A percentile compares a stretch with the other conserved stretches of the same genome.
Evolutionary conservation across 1,139 yeast genomes (phyloP).

Genomic region (Geotrichum cucujoidarum): DNA sequence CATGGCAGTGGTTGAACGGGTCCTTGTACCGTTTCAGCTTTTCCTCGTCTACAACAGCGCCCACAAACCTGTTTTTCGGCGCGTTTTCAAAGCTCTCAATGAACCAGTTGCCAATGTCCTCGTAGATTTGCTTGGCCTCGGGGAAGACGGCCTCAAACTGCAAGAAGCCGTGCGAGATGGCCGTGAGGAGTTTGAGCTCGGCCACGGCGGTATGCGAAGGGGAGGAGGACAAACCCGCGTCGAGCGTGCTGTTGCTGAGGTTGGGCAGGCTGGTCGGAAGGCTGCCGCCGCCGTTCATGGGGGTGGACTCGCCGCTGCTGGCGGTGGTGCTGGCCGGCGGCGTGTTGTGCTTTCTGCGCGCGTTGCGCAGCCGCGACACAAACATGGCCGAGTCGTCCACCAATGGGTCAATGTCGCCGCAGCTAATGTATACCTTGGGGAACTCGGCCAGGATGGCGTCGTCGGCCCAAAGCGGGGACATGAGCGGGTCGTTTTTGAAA

Average conservation of each 20-base stretch:
- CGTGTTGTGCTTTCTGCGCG: slow-evolving; percentile 7
- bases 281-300: background rate
- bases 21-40: background rate
- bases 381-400: slow-evolving; percentile 25
- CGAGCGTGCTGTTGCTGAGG: background rate
- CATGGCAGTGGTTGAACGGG: background rate
- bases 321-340: background rate
- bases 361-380: slow-evolving; percentile 38
- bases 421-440: slow-evolving; percentile 22
- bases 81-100: slow-evolving; percentile 21
- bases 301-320: background rate
- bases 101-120: slow-evolving; percentile 23
- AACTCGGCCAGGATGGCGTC: slow-evolving; percentile 20
- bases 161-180: slow-evolving; percentile 45
- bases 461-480: slow-evolving; percentile 24
- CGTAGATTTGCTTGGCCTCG: slow-evolving; percentile 33
- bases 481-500: slow-evolving; percentile 20
- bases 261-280: background rate
- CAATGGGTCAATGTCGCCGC: slow-evolving; percentile 25
- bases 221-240: too few relatives aligned
- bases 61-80: background rate
- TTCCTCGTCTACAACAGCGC: background rate
- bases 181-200: slow-evolving; percentile 35
- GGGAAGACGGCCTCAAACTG: slow-evolving; percentile 41
- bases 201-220: slow-evolving; percentile 23